Percentiles rank a stretch among this genome's conserved stretches.
These are phyloP conservation scores for Penicillium daleae DNA, from an alignment of 495 filamentous ascomycete genomes.

Conservation along the genomic window DNA sequence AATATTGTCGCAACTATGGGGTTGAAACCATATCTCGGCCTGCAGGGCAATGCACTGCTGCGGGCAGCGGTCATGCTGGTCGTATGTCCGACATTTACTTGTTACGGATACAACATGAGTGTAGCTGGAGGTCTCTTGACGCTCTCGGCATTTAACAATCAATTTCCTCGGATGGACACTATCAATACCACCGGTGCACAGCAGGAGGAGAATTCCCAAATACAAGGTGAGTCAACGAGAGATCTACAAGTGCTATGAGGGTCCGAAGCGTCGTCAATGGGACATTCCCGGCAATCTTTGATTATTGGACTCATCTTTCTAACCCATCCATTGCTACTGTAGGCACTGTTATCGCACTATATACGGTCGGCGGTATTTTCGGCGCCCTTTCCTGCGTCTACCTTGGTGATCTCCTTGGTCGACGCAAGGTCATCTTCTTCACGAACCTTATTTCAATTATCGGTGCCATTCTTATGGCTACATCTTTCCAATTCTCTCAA, in stretches of 20 bases:
- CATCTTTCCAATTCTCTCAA: conserved; percentile 46
- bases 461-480: conserved; percentile 54
- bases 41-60: conserved; percentile 11
- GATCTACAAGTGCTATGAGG: not conserved
- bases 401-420: conserved; percentile 54
- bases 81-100: conserved; percentile 10
- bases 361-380: conserved; percentile 22
- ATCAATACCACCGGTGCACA: conserved; percentile 32
- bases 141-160: conserved; percentile 30
- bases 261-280: not conserved
- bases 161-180: conserved; percentile 50
- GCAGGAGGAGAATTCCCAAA: conserved; percentile 23
- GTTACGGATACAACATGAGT: conserved; percentile 43
- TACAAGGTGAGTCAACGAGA: conserved; percentile 28
- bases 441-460: conserved; percentile 52
- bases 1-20: conserved; percentile 6
- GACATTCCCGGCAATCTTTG: not conserved
- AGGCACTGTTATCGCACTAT: conserved; percentile 24
- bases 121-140: conserved; percentile 32
- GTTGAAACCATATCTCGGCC: conserved; percentile 10
- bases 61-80: conserved; percentile 11
- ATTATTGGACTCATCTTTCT: not conserved
- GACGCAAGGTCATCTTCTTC: conserved; percentile 52
- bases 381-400: conserved; percentile 30
- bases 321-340: not conserved